Evolutionary conservation across 306 rosid species (phyloP).

Genomic region (Pachyrhizus erosus): DNA sequence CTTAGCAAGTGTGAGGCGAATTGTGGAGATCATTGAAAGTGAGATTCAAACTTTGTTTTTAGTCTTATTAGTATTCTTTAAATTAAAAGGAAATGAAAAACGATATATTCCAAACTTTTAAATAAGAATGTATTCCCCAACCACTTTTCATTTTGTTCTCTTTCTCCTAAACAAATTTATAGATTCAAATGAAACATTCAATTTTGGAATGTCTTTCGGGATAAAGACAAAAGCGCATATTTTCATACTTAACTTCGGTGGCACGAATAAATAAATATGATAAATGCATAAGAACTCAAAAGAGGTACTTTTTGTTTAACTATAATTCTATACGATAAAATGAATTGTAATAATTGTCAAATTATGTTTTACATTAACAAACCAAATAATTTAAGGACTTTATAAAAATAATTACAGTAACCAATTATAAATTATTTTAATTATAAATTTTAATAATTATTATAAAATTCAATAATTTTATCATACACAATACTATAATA

Average conservation of each 20-base stretch:
- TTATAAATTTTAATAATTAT: no score
- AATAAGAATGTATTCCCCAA: not conserved
- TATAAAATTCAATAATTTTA: no score
- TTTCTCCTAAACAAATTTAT: not conserved
- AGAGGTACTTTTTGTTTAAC: not conserved
- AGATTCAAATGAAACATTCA: slow-evolving; percentile 33
- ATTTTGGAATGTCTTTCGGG: not conserved
- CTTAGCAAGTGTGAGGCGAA: not conserved
- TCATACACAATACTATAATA: not conserved
- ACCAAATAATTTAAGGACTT: not conserved
- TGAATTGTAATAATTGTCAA: not conserved
- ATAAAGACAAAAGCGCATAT: slow-evolving; percentile 2
- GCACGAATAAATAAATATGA: not conserved
- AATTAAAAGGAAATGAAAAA: slow-evolving; percentile 26
- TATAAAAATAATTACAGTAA: not conserved
- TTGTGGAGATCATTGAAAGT: not conserved
- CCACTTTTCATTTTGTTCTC: slow-evolving; percentile 2
- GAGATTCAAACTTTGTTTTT: slow-evolving; percentile 30
- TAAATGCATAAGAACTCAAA: not conserved
- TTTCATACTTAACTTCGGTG: not conserved
- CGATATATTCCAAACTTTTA: slow-evolving; percentile 12
- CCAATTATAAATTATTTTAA: no score
- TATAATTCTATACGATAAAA: not conserved
- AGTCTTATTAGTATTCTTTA: not conserved
- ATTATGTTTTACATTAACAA: not conserved